Evolutionary conservation across 2,329 filamentous ascomycete genomes (phyloP).

Genomic region (Paraphoma sp.): DNA sequence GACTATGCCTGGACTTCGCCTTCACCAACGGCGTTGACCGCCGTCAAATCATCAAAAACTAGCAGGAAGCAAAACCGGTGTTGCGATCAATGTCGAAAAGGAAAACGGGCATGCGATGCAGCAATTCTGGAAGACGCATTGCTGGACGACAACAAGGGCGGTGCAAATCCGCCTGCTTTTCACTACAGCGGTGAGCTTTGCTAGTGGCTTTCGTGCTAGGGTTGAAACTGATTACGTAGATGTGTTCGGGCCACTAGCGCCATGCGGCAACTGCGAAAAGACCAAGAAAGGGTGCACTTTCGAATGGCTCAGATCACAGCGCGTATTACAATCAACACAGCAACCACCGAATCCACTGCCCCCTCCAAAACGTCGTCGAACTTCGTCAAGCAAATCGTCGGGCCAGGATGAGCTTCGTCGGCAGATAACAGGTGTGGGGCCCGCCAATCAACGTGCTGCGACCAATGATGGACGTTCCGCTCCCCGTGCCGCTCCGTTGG

Average conservation of each 20-base stretch:
- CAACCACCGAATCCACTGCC: slow-evolving; percentile 24
- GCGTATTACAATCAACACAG: slow-evolving; percentile 36
- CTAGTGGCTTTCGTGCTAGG: neutral
- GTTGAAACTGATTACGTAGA: slow-evolving; percentile 33
- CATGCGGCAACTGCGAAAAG: slow-evolving; percentile 53
- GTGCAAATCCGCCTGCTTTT: slow-evolving; percentile 34
- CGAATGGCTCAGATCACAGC: slow-evolving; percentile 51
- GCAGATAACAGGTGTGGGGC: slow-evolving; percentile 1
- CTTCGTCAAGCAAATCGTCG: slow-evolving; percentile 18
- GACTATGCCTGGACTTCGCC: slow-evolving; percentile 47
- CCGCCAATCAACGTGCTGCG: slow-evolving; percentile 10
- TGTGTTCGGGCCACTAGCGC: slow-evolving; percentile 41
- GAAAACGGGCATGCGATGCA: slow-evolving; percentile 55
- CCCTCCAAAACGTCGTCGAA: slow-evolving; percentile 40
- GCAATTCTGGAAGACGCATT: slow-evolving; percentile 44
- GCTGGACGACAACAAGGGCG: slow-evolving; percentile 30
- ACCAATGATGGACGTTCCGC: slow-evolving; percentile 6
- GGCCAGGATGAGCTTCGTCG: slow-evolving; percentile 1
- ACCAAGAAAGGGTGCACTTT: slow-evolving; percentile 55
- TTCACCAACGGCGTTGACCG: slow-evolving; percentile 25
- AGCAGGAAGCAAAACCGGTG: slow-evolving; percentile 52
- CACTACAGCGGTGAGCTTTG: slow-evolving; percentile 44
- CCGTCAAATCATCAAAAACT: slow-evolving; percentile 38
- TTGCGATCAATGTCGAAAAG: slow-evolving; percentile 56
- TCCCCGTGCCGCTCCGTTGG: slow-evolving; percentile 12